Evolutionary conservation across 106 monocot genomes (phyloP), one percentile per base, ranked within the genome.

Genomic region (Triglochin maritima): DNA sequence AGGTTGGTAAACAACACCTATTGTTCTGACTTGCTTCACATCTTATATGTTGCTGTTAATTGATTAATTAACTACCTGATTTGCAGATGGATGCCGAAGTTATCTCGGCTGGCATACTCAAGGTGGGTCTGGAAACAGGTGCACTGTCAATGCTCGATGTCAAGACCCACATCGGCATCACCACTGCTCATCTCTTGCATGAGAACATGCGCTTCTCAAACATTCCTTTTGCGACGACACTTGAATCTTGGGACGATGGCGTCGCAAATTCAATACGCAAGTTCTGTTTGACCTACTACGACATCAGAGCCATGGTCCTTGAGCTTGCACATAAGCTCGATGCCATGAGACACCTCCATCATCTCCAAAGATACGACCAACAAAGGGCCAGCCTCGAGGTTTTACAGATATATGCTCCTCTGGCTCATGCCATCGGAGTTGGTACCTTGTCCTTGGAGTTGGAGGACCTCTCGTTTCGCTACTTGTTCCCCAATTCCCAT

Each of bases 11-110:
- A 8, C 7, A 53, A 47, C 17, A 17, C 59, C 50, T 9, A 51
- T 58, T 17, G 49, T 44, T 13, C 7, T 73, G 49, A 29, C 17
- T 67, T 15, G 46, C 46, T 67, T 46, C 43, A 8, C 14, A 9
- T 55, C 14, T 55, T 55, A 9, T 3, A 9, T 55, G 10, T 4
- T 55, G 55, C 4, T 6, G 8, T 4, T 55, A 55, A n/a, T 55
- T 55, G 14, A 55, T 55, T 9, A 55, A 12, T 4, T n/a, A 55
- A 12, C 8, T 9, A 3, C 13, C 11, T 55, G 13, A 57, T 15
- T 60, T 67, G 61, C 80, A 96, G 96, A 96, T 96, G 96, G 96
- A 96, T 73, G 96, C 91, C 5, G 96, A 96, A 76, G 91, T 96
- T 44, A 91, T 96, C 72, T 91, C 96, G 6, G 88, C 90, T 2